These are phyloP conservation scores for Diaporthe helianthi DNA, from an alignment of 2,329 filamentous ascomycete genomes.

Conservation along the genomic window DNA sequence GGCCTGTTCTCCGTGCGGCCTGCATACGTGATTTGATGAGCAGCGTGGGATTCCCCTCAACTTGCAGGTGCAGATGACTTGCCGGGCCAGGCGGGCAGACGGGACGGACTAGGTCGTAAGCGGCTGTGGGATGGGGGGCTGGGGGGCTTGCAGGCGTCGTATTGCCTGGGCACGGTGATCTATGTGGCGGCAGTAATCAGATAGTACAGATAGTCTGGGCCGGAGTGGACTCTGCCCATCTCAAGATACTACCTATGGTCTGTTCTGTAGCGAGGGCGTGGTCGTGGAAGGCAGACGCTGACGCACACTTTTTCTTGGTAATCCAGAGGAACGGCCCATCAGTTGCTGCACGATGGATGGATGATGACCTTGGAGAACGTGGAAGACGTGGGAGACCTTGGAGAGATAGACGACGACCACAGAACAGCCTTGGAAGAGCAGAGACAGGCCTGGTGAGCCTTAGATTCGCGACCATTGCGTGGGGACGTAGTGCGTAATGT, in stretches of 20 bases:
- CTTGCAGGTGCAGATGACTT: slow-evolving; percentile 28
- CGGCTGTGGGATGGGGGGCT: slow-evolving; percentile 4
- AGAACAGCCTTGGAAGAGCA: not conserved
- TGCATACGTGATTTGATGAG: slow-evolving; percentile 28
- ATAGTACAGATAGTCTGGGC: slow-evolving; percentile 2
- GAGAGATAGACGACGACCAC: not conserved
- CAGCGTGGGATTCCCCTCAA: slow-evolving; percentile 24
- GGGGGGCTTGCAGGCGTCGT: slow-evolving; percentile 1
- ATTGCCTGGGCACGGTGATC: not conserved
- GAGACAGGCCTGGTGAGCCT: not conserved
- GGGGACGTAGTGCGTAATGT: not conserved
- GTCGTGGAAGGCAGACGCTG: not conserved
- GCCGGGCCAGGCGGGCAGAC: slow-evolving; percentile 12
- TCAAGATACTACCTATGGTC: not conserved
- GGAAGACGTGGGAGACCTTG: not conserved
- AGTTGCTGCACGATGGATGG: not conserved
- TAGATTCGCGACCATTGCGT: not conserved
- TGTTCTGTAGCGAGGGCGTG: not conserved
- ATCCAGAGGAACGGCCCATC: not conserved
- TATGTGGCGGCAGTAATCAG: not conserved
- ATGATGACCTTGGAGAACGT: not conserved
- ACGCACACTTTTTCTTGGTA: not conserved
- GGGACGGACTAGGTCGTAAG: slow-evolving; percentile 10
- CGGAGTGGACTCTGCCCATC: slow-evolving; percentile 17
- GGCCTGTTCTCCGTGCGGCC: slow-evolving; percentile 31